Evolutionary conservation across 179 eudicot species (phyloP).

Genomic region (Corrigiola litoralis): DNA sequence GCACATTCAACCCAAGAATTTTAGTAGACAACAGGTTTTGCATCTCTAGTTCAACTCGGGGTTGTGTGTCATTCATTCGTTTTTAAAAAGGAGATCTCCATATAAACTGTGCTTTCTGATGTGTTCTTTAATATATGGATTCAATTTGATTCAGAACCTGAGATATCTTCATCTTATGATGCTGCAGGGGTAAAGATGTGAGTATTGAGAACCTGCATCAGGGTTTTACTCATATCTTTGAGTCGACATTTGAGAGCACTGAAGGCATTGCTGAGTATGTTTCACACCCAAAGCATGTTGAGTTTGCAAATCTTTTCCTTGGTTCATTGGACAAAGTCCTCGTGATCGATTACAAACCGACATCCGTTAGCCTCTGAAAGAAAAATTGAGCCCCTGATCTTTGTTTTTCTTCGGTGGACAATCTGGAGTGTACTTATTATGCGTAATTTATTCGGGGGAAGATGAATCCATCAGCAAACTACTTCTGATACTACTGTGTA

Average conservation of each 20-base stretch:
- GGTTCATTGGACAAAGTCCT: conserved; percentile 51
- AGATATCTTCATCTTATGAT: not conserved
- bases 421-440: too few species aligned
- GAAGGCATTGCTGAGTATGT: conserved; percentile 67
- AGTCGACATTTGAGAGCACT: conserved; percentile 63
- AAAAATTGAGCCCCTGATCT: not conserved
- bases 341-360: conserved; percentile 64
- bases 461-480: too few species aligned
- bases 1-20: too few species aligned
- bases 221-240: conserved; percentile 80
- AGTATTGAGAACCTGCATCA: conserved; percentile 74
- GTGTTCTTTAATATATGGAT: not conserved
- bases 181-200: conserved; percentile 66
- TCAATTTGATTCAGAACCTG: not conserved
- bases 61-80: too few species aligned
- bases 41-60: too few species aligned
- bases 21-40: too few species aligned
- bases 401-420: too few species aligned
- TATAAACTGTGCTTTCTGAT: not conserved
- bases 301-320: conserved; percentile 45
- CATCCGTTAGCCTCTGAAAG: conserved; percentile 35
- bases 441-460: not conserved
- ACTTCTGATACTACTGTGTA: too few species aligned
- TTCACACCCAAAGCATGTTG: conserved; percentile 59
- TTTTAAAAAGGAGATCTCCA: not conserved